Evolutionary conservation across 2,329 filamentous ascomycete species (phyloP), one percentile per base, ranked within the genome.

Genomic region (Colletotrichum chlorophyti): DNA sequence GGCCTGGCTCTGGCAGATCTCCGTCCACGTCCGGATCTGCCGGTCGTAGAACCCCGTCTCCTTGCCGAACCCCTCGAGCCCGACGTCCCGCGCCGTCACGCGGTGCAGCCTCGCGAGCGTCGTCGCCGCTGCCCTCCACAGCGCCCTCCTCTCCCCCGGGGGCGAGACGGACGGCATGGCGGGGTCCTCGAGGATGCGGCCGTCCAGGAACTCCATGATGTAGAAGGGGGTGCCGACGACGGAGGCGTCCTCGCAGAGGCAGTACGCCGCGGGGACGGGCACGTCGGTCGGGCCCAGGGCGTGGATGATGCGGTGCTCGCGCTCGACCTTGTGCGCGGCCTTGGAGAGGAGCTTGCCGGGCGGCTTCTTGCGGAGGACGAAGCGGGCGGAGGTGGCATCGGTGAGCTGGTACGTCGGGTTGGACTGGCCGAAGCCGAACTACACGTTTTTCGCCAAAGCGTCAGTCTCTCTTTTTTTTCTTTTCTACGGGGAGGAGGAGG

Each of bases 401-500:
- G 88, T 96, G 69, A 98, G 82, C 69, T 94, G 91, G 77, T 98
- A 99, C 3, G 95, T 99, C 40, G 95, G 95, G 72, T 98, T 99
- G 58, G 92, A 97, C 77, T 98, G 95, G 60, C 95, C 95, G 73
- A 96, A 98, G 68, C 93, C 92, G 72, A 98, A 99, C 91, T 98
- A 69, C 24, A 9, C 24, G 29, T 14, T 6, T 6, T 10, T 17
- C 10, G 23, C 10, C 17, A 17, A 40, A 50, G 17, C 45, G 24
- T 52, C 38, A 43, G 37, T 23, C 53, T n/a, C n/a, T n/a, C n/a
- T n/a, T n/a, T n/a, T n/a, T n/a, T n/a, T n/a, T n/a, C n/a, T n/a
- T n/a, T n/a, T n/a, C n/a, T n/a, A n/a, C n/a, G n/a, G n/a, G n/a
- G n/a, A n/a, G n/a, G n/a, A n/a, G n/a, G n/a, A n/a, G n/a, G n/a